These are phyloP conservation scores for Spinacia oleracea DNA, from an alignment of 179 eudicot species.

Conservation along the genomic window DNA sequence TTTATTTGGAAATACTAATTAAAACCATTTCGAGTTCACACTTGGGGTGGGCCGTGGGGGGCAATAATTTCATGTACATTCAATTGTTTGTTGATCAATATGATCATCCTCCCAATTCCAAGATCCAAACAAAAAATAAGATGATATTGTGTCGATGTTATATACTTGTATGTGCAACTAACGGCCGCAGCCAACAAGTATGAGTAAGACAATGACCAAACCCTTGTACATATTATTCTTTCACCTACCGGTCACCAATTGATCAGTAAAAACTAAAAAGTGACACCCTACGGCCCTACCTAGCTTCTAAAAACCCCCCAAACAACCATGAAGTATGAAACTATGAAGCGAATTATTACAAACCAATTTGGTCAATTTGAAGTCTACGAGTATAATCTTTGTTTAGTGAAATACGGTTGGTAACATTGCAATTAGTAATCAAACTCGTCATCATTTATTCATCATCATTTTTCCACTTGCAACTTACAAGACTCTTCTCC, in stretches of 20 bases:
- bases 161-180: background rate
- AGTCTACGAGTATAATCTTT: background rate
- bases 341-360: background rate
- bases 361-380: background rate
- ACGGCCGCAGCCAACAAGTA: background rate
- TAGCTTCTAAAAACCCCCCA: background rate
- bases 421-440: constrained; percentile 1
- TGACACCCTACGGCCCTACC: no score
- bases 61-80: background rate
- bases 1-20: background rate
- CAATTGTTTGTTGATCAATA: background rate
- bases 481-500: background rate
- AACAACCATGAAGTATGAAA: no score
- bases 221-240: background rate
- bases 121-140: background rate
- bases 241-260: background rate
- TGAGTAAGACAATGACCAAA: background rate
- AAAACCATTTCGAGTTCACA: background rate
- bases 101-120: background rate
- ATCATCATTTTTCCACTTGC: background rate
- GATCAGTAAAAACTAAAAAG: background rate
- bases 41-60: no score
- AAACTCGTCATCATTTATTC: background rate
- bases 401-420: constrained; percentile 9
- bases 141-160: background rate